A percentile compares a stretch with the other conserved stretches of the same genome.
These are phyloP conservation scores for Arthroderma sp. DNA, from an alignment of 2,329 filamentous ascomycete genomes.

Conservation along the genomic window DNA sequence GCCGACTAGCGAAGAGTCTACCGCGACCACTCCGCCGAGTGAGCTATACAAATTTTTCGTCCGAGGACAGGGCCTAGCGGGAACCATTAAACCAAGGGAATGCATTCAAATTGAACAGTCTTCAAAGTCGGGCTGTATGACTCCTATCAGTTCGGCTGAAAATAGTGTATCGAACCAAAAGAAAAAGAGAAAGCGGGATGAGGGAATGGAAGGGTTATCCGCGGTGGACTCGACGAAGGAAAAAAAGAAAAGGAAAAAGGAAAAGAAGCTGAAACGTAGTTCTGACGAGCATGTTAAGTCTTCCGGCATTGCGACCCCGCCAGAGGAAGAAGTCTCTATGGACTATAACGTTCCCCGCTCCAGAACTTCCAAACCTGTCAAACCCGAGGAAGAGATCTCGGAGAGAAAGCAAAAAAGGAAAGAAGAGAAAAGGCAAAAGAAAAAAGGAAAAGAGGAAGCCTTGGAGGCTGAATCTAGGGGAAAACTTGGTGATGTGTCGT, in stretches of 20 bases:
- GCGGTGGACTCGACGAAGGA: slow-evolving; percentile 8
- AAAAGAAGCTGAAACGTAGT: neutral
- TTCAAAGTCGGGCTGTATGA: neutral
- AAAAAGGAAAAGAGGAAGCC: slow-evolving; percentile 12
- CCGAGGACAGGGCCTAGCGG: slow-evolving; percentile 61
- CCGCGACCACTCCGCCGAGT: slow-evolving; percentile 36
- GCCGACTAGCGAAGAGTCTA: slow-evolving; percentile 44
- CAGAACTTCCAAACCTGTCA: slow-evolving; percentile 16
- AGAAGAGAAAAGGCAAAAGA: slow-evolving; percentile 14
- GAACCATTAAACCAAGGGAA: slow-evolving; percentile 40
- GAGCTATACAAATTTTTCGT: slow-evolving; percentile 75
- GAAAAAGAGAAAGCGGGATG: slow-evolving; percentile 21
- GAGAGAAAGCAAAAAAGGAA: slow-evolving; percentile 11
- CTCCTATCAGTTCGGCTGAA: neutral
- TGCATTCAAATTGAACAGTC: neutral
- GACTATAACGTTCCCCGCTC: neutral
- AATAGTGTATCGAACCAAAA: slow-evolving; percentile 19
- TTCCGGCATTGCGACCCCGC: neutral
- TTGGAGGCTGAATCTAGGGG: neutral
- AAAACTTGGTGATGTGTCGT: slow-evolving; percentile 4
- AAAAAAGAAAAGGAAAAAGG: slow-evolving; percentile 12
- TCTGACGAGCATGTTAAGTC: neutral
- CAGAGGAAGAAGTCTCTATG: slow-evolving; percentile 2
- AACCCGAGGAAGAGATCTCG: slow-evolving; percentile 9
- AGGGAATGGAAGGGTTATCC: slow-evolving; percentile 13